Percentiles rank a stretch among this genome's conserved stretches.
phyloP scores from a whole-genome alignment of 2,329 filamentous ascomycete species.

The Uncinocarpus reesii region DNA sequence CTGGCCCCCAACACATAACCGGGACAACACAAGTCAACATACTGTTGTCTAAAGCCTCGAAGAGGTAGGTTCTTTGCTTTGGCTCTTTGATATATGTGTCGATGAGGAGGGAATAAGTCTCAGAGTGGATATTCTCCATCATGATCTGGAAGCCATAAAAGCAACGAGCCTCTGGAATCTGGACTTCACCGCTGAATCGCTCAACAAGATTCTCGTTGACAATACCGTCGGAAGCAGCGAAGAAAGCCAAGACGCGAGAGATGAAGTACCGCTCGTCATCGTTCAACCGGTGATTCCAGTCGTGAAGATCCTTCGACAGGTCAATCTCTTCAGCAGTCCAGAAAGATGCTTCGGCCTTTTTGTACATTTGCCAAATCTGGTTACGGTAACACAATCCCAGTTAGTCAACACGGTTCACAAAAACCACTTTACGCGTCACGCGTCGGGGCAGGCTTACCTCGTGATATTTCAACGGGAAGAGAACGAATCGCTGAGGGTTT shows the following conservation, averaged over 20 bases:
- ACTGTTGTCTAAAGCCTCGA: constrained; percentile 98
- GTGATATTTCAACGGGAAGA: constrained; percentile 99
- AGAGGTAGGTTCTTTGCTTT: constrained; percentile 83
- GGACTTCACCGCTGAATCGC: constrained; percentile 93
- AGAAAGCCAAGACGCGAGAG: constrained; percentile 97
- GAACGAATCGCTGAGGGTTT: constrained; percentile 90
- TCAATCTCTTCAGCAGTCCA: constrained; percentile 99
- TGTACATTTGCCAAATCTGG: constrained; percentile 99
- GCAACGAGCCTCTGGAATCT: constrained; percentile 95
- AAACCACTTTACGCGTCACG: constrained; percentile 59
- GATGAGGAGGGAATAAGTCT: constrained; percentile 98
- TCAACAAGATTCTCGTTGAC: constrained; percentile 99
- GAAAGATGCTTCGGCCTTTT: constrained; percentile 98
- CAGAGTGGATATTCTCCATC: constrained; percentile 99
- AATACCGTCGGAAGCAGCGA: constrained; percentile 95
- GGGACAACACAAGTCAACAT: constrained; percentile 29
- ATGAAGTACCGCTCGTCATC: constrained; percentile 98
- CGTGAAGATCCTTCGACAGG: constrained; percentile 94
- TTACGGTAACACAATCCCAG: constrained; percentile 19
- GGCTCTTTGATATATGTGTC: constrained; percentile 99
- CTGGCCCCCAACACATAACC: background rate
- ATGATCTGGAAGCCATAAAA: constrained; percentile 99
- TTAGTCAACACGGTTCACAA: constrained; percentile 28
- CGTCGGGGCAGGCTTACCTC: constrained; percentile 58
- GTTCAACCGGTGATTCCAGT: constrained; percentile 97